phyloP scores from a whole-genome alignment of 1,284 basidiomycete genomes.

The Hortiboletus rubellus region DNA sequence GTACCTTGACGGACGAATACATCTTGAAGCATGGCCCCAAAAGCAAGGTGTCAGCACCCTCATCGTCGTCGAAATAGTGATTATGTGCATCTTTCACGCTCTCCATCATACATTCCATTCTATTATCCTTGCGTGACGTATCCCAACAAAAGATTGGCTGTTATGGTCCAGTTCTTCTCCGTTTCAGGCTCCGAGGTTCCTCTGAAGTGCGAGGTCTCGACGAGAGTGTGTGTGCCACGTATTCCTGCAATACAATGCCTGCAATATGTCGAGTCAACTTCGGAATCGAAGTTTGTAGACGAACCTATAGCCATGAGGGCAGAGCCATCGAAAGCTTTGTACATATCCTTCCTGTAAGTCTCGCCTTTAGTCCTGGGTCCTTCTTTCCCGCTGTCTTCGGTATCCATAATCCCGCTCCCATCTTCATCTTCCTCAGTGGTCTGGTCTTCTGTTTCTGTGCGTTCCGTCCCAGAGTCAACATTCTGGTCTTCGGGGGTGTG shows the following conservation, averaged over 20 bases:
- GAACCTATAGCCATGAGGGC: conserved; percentile 69
- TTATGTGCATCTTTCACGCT: neutral
- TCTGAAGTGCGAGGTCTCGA: neutral
- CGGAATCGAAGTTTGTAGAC: conserved; percentile 17
- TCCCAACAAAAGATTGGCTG: neutral
- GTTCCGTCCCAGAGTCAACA: conserved; percentile 19
- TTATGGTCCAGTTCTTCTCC: conserved; percentile 3
- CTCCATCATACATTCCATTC: conserved; percentile 11
- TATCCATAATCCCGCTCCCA: conserved; percentile 14
- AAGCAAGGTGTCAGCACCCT: conserved; percentile 26
- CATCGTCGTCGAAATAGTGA: conserved; percentile 13
- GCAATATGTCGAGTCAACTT: conserved; percentile 10
- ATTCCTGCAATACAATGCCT: conserved; percentile 72
- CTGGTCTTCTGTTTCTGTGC: conserved; percentile 22
- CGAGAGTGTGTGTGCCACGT: conserved; percentile 42
- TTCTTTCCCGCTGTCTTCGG: conserved; percentile 14
- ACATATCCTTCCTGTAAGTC: conserved; percentile 58
- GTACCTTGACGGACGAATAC: conserved; percentile 56
- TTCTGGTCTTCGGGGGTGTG: conserved; percentile 8
- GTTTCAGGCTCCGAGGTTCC: conserved; percentile 10
- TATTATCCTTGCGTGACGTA: neutral
- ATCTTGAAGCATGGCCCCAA: conserved; percentile 38
- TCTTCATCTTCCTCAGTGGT: conserved; percentile 26
- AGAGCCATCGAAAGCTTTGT: conserved; percentile 69
- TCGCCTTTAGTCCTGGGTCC: conserved; percentile 8